These are phyloP conservation scores for Viola pubescens DNA, from an alignment of 441 rosid genomes.

Conservation along the genomic window DNA sequence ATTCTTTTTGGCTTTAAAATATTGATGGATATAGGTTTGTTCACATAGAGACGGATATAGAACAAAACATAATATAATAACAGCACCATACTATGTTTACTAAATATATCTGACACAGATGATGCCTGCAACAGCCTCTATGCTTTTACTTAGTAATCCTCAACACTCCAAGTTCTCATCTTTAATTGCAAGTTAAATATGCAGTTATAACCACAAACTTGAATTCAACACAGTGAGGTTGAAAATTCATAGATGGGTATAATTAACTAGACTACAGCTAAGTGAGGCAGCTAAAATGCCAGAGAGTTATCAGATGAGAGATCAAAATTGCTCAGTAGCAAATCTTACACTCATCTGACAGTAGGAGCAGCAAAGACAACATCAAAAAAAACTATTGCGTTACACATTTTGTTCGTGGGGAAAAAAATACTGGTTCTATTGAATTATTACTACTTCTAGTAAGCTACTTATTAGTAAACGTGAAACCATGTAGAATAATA, in stretches of 20 bases:
- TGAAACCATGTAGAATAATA: constrained; percentile 12
- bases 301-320: background rate
- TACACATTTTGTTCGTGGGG: background rate
- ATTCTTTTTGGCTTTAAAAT: background rate
- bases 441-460: background rate
- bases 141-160: no score
- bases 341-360: background rate
- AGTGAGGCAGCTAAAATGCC: constrained; percentile 1
- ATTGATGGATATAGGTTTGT: background rate
- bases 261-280: background rate
- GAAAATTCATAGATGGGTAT: background rate
- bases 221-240: background rate
- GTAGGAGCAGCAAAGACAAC: background rate
- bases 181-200: no score
- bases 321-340: background rate
- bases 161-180: no score
- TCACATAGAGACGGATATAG: no score
- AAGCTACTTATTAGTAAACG: constrained; percentile 2
- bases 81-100: no score
- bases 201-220: background rate
- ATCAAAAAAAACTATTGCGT: background rate
- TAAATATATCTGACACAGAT: no score
- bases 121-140: no score
- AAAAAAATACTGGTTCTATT: background rate
- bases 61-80: no score